Evolutionary conservation across 805 yeast genomes (phyloP), one percentile per base, ranked within the genome.

Genomic region (Babjeviella inositovora): DNA sequence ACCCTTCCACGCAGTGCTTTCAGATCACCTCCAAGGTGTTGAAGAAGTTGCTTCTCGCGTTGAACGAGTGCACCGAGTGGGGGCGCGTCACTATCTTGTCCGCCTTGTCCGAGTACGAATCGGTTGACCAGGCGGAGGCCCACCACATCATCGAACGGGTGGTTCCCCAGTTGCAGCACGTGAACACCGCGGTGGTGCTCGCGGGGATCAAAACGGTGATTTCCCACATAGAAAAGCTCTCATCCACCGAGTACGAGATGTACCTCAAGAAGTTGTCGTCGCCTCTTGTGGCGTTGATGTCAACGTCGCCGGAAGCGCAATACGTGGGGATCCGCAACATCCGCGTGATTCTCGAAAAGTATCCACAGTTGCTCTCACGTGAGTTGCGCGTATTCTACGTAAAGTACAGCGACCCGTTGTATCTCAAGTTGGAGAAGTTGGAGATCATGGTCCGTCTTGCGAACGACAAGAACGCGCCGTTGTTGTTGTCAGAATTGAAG

Each of bases 51-150:
- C 55, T 90, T 30, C 57, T 71, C 34, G 93, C 95, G 8, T 57
- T 90, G 33, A 87, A 87, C 46, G 99, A 90, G 51, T 87, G 97
- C 51, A 85, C 97, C 0, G 99, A 90, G 52, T 90, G 99, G 99
- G 98, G 98, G 7, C 66, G 98, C 39, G 77, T 90, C 33, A 69
- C 96, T 2, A 79, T 90, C 20, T 57, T 90, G 28, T 68, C 79
- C 2, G 84, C 94, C 2, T 51, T 90, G 32, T 62, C 82, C 5
- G 85, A 75, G 21, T 87, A 74, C 43, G 41, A 54, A 5, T 58
- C 92, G 0, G 37, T 42, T 2, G 65, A 59, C 21, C 43, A 53
- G 3, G 53, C 61, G 9, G 94, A 85, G 41, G 84, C 93, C 2
- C 70, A 64, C 29, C 84, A 80, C 39, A 80, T 87, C 25, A 65